Evolutionary conservation across 2,329 filamentous ascomycete species (phyloP).

Genomic region (Truncatella angustata): DNA sequence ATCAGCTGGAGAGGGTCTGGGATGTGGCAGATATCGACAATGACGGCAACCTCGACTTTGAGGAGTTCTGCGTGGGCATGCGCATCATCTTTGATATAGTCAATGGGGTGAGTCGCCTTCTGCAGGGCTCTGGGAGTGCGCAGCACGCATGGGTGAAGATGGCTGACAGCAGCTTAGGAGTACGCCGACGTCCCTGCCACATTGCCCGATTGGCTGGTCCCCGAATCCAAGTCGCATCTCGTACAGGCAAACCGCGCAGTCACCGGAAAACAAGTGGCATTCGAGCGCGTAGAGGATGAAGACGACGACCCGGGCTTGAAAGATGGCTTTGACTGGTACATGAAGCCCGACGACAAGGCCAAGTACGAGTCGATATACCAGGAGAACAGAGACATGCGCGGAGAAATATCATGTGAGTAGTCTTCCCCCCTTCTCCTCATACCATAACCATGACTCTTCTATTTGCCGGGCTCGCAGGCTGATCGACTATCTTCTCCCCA

Average conservation of each 20-base stretch:
- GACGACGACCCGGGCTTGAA: conserved; percentile 81
- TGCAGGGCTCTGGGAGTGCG: too few relatives aligned
- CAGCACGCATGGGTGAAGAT: background rate
- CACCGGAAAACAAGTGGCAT: conserved; percentile 74
- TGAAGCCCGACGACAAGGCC: conserved; percentile 83
- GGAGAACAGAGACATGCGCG: conserved; percentile 83
- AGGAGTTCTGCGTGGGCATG: conserved; percentile 99
- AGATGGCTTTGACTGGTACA: conserved; percentile 99
- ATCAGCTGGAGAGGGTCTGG: conserved; percentile 95
- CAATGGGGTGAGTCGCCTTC: conserved; percentile 67
- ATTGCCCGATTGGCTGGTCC: conserved; percentile 94
- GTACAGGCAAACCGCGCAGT: conserved; percentile 81
- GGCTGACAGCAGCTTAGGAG: conserved; percentile 55
- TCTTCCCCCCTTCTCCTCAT: background rate
- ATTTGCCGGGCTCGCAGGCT: background rate
- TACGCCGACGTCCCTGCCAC: conserved; percentile 81
- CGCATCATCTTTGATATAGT: conserved; percentile 94
- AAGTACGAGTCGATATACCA: conserved; percentile 99
- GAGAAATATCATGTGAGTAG: conserved; percentile 72
- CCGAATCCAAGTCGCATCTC: conserved; percentile 89
- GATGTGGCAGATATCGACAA: conserved; percentile 96
- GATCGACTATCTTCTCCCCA: conserved; percentile 2
- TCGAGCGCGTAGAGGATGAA: conserved; percentile 82
- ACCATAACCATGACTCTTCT: background rate
- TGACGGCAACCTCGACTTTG: conserved; percentile 96